Evolutionary conservation across 1,139 yeast species (phyloP), one percentile per base, ranked within the genome.

Genomic region (Spathaspora sp.): DNA sequence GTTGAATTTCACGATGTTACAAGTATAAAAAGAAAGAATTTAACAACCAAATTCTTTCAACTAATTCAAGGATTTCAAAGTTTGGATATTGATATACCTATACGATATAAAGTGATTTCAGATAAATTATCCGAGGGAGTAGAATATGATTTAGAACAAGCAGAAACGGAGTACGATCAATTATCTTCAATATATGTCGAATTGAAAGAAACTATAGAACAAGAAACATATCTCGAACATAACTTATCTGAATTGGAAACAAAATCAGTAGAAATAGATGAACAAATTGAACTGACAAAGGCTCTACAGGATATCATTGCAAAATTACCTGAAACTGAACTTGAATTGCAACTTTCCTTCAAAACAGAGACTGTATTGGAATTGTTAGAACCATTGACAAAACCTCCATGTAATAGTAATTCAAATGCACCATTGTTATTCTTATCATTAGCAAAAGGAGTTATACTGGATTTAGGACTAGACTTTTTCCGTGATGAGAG

Each of bases 71-170:
- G 57, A 6, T 51, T 73, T 17, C 69, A 66, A 45, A 44, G 48
- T 23, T 55, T 61, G 25, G 67, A 63, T 1, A 48, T 67, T 7
- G 51, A 51, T 0, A 67, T 73, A 1, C 76, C 78, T 1, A 7
- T 44, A 2, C 47, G 52, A 10, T 57, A 59, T 38, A 67, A 67
- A 47, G 55, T 52, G 27, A 31, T 68, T 2, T 63, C 65, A 1
- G 68, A 65, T 47, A 49, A 25, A 10, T 23, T 44, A 17, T 48
- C 43, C 18, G 16, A 15, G 16, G 36, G 36, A 31, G 18, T 15
- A 7, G 9, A n/a, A 7, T 6, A 3, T 7, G 36, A 31, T 18
- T 37, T 37, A 18, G 47, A 51, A 8, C 47, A 53, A 2, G 43
- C 43, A 3, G 51, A 53, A 34, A n/a, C 47, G 6, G 27, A 8